Evolutionary conservation across 345 rosid species (phyloP), one percentile per base, ranked within the genome.

Genomic region (Isatis tinctoria): DNA sequence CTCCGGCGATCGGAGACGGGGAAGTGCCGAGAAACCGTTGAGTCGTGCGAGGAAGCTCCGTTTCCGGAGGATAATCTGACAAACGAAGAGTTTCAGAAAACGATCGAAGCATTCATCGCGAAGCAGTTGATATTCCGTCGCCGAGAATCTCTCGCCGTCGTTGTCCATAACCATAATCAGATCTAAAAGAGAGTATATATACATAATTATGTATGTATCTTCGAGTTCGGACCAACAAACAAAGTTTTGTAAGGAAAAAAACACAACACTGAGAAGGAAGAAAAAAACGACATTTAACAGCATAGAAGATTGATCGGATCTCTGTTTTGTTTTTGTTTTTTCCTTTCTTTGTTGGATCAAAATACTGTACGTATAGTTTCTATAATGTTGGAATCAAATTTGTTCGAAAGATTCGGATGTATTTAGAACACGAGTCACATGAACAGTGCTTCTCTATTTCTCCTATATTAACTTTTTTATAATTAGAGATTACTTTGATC

Each of bases 21-120:
- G 67, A 84, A 72, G 69, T 58, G 73, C 37, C 68, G 73, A 52
- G 26, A 32, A 48, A 59, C 28, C 61, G 35, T 53, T 6, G 56
- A 69, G 35, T 3, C 27, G 11, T 51, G 22, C 32, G 60, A 57
- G 2, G 58, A 24, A 72, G 30, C 32, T 61, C 22, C 40, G 2
- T 22, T 48, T 27, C 79, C 77, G 6, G 85, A 81, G 52, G 85
- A 86, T 16, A 78, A 83, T 40, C 11, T 91, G 86, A 93, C 85
- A 36, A 85, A 79, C 62, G 96, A 89, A 69, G 94, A 93, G 74
- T 91, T 91, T 65, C 86, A 89, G 63, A 78, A 82, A 28, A 80
- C 81, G 59, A 76, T 93, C 35, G 97, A 91, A 52, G 94, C 78
- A 5, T 91, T 89, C 78, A 89, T 93, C 41, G 86, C 88, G 1